These are phyloP conservation scores for Alternaria dauci DNA, from an alignment of 2,329 filamentous ascomycete species.

Conservation along the genomic window DNA sequence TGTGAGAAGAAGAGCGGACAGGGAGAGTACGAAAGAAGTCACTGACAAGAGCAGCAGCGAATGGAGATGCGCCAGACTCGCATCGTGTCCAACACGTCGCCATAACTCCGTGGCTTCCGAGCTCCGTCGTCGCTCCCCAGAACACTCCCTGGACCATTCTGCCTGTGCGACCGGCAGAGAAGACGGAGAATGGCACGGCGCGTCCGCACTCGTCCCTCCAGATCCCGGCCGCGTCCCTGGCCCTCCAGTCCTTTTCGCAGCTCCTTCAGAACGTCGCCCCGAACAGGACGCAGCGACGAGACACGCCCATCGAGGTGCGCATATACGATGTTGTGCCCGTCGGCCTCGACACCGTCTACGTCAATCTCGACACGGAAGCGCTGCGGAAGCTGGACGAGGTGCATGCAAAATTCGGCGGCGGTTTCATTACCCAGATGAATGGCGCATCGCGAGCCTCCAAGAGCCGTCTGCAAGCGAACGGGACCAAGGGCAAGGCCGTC, in stretches of 20 bases:
- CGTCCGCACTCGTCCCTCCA: slow-evolving; percentile 78
- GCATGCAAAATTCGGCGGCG: slow-evolving; percentile 80
- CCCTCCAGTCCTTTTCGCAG: slow-evolving; percentile 80
- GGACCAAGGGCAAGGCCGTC: slow-evolving; percentile 33
- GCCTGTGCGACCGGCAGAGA: slow-evolving; percentile 66
- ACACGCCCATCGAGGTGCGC: slow-evolving; percentile 82
- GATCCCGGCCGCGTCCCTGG: slow-evolving; percentile 75
- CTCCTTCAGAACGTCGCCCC: slow-evolving; percentile 76
- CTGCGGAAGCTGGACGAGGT: slow-evolving; percentile 82
- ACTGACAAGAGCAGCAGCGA: slow-evolving; percentile 16
- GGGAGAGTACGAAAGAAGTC: background rate
- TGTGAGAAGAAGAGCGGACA: background rate
- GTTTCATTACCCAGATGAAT: slow-evolving; percentile 55
- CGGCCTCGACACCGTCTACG: slow-evolving; percentile 83
- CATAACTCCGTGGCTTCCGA: slow-evolving; percentile 76
- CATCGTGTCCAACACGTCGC: slow-evolving; percentile 66
- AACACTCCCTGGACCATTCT: slow-evolving; percentile 84
- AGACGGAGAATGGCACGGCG: slow-evolving; percentile 45
- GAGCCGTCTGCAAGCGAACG: slow-evolving; percentile 51
- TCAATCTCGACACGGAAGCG: slow-evolving; percentile 82
- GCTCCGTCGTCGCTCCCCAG: slow-evolving; percentile 59
- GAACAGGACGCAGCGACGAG: slow-evolving; percentile 76
- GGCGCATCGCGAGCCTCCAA: slow-evolving; percentile 42
- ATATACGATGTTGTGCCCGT: slow-evolving; percentile 83
- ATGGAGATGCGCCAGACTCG: slow-evolving; percentile 15